Evolutionary conservation across 768 basidiomycete species (phyloP), one percentile per base, ranked within the genome.

Genomic region (Pilatotrama ljubarskyi): DNA sequence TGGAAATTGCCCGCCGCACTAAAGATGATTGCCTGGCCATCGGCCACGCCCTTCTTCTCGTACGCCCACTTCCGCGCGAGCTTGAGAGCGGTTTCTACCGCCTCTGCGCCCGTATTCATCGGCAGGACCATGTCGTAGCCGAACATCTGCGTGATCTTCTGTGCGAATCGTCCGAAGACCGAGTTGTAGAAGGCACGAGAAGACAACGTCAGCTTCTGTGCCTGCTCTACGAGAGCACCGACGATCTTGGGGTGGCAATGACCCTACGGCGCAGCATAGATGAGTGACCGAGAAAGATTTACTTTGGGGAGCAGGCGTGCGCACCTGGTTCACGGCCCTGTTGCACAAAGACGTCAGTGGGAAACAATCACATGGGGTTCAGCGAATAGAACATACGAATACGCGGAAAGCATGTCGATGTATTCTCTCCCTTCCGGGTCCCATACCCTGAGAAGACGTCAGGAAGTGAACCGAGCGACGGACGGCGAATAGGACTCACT

Each of bases 21-120:
- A 43, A 98, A 78, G 9, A 99, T 82, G 68, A 95, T 84, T 0
- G 96, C 97, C 66, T 89, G 81, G 48, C 91, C 93, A 55, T 87
- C 86, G 49, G 84, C 78, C 32, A 93, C 87, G 41, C 84, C 87
- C 78, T 93, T 98, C 76, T 84, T 84, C 77, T 81, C 81, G 75
- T 98, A 98, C 2, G 90, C 96, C 97, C 97, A 98, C 78, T 98
- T 98, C 66, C 97, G 77, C 0, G 97, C 88, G 17, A 98, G 82
- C 81, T 99, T 99, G 72, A 99, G 74, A n/a, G 88, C 85, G 0
- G 95, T 97, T 78, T 99, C 97, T 55, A 98, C 97, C 8, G 97
- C 97, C 70, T 99, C 97, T 0, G 95, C 95, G 46, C 96, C 96
- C 0, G 96, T 98, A 81, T 99, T 99, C 95, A 98, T 97, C 22